Evolutionary conservation across 108 stramenopile genomes (phyloP).

Genomic region (Discostella stelligeroides): DNA sequence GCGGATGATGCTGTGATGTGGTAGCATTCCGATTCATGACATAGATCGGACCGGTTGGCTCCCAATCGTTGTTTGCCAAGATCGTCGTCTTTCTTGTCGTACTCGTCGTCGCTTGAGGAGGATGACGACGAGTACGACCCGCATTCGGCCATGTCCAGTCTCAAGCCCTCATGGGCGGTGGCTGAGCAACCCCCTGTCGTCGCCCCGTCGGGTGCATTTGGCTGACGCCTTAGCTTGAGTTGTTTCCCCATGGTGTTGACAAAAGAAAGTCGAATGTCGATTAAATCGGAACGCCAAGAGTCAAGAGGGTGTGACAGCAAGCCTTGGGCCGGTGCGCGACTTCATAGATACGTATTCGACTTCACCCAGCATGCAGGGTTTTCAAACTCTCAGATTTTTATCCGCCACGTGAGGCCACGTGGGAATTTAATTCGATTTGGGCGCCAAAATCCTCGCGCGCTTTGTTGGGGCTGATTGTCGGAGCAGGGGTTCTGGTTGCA

Average conservation of each 20-base stretch:
- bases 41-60: not conserved
- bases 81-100: slow-evolving; percentile 12
- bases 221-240: slow-evolving; percentile 2
- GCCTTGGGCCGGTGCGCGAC: not conserved
- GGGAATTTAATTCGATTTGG: too few relatives aligned
- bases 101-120: slow-evolving; percentile 7
- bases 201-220: not conserved
- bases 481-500: too few relatives aligned
- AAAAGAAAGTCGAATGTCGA: not conserved
- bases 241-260: slow-evolving; percentile 2
- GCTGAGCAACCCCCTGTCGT: not conserved
- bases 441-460: too few relatives aligned
- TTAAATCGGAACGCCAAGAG: too few relatives aligned
- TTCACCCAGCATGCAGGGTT: too few relatives aligned
- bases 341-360: too few relatives aligned
- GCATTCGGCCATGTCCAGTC: slow-evolving; percentile 1
- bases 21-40: not conserved
- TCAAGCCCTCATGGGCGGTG: not conserved
- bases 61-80: not conserved
- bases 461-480: too few relatives aligned
- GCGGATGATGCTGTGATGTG: not conserved
- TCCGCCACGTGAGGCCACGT: too few relatives aligned
- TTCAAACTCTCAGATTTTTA: too few relatives aligned
- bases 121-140: not conserved
- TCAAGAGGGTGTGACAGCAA: too few relatives aligned